These are phyloP conservation scores for Lomentospora prolificans DNA, from an alignment of 2,329 filamentous ascomycete species.

Conservation along the genomic window DNA sequence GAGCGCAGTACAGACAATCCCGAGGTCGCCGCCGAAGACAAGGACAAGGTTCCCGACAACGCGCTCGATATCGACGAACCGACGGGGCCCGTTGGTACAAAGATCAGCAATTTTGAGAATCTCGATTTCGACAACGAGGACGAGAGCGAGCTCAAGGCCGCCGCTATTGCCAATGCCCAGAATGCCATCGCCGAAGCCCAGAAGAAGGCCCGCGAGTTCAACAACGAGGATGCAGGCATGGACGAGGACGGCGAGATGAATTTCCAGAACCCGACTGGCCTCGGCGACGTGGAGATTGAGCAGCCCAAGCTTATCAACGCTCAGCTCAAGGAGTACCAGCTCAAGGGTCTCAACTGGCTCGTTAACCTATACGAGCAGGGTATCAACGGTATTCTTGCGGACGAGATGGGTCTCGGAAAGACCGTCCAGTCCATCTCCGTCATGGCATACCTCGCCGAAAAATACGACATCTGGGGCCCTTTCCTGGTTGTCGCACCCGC, in stretches of 20 bases:
- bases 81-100: slow-evolving; percentile 46
- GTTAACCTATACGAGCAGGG: slow-evolving; percentile 98
- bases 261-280: slow-evolving; percentile 94
- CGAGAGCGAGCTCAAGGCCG: slow-evolving; percentile 68
- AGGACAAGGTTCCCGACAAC: slow-evolving; percentile 27
- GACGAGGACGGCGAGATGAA: slow-evolving; percentile 98
- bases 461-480: slow-evolving; percentile 96
- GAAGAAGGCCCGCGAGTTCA: slow-evolving; percentile 86
- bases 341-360: slow-evolving; percentile 98
- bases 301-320: slow-evolving; percentile 91
- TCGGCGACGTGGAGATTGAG: slow-evolving; percentile 87
- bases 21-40: slow-evolving; percentile 51
- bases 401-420: slow-evolving; percentile 99
- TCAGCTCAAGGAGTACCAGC: slow-evolving; percentile 94
- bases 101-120: slow-evolving; percentile 89
- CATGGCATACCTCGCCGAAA: slow-evolving; percentile 96
- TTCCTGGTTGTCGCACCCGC: slow-evolving; percentile 95
- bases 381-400: slow-evolving; percentile 97
- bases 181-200: slow-evolving; percentile 92
- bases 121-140: slow-evolving; percentile 95
- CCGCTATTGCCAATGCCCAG: slow-evolving; percentile 91
- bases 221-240: slow-evolving; percentile 59
- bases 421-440: slow-evolving; percentile 98
- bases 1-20: slow-evolving; percentile 81
- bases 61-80: slow-evolving; percentile 42